Evolutionary conservation across 1,284 basidiomycete species (phyloP), one percentile per base, ranked within the genome.

Genomic region (Xanthoconium separans): DNA sequence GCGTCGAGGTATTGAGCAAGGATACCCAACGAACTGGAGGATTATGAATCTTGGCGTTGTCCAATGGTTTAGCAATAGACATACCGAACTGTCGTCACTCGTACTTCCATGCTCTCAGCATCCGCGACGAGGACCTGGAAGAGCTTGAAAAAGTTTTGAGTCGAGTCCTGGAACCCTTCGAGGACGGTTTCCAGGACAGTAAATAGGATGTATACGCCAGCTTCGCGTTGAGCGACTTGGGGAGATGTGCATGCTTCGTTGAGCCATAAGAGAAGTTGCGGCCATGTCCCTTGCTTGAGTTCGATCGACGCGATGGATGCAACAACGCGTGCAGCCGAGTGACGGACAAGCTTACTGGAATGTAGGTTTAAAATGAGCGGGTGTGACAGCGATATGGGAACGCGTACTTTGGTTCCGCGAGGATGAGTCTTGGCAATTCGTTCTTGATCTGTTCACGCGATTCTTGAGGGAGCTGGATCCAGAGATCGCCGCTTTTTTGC

Each of bases 251-350:
- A 89, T 16, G 93, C 88, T 61, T 87, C 80, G 66, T 91, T 84
- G 53, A 99, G 83, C 79, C 93, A 95, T 5, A 93, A 92, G 34
- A 99, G 82, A 45, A 99, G 88, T 55, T 87, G 81, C 4, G 88
- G 83, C 97, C 97, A 99, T 59, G 85, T 83, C 58, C 87, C 83
- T 54, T 82, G 72, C 27, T 91, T 85, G 56, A 98, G 82, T 72
- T 99, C 97, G 66, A 93, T 83, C 59, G 87, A 83, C 37, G 96
- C 97, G 73, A 99, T 92, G 56, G 94, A 91, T 47, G 95, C 92
- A 59, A 99, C 85, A 57, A 97, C 91, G 52, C 96, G 92, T 29
- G 95, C 92, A 51, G 91, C 85, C 13, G 93, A 88, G 71, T 94
- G 92, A 58, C 93, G 91, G 59, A 95, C 93, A 54, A 94, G 85